Evolutionary conservation across 768 basidiomycete species (phyloP).

Genomic region (Gloeopeniophorella convolvens): DNA sequence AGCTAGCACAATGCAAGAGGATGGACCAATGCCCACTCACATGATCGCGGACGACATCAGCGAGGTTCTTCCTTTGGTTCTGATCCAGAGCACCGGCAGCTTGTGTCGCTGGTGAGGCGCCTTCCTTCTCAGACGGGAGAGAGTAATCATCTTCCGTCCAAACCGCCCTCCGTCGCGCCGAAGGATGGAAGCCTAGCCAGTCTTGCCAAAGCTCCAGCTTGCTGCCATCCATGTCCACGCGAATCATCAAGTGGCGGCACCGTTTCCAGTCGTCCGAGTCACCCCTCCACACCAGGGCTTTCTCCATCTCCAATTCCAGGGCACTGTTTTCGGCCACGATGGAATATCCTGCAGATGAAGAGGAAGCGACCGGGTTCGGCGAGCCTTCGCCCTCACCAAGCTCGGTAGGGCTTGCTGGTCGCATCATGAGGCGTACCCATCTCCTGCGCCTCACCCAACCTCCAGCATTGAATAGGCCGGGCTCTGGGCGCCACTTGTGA

Average conservation of each 20-base stretch:
- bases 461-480: slow-evolving; percentile 54
- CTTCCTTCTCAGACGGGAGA: slow-evolving; percentile 18
- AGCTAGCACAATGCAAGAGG: not conserved
- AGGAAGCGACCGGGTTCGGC: not conserved
- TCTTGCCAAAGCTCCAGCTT: slow-evolving; percentile 70
- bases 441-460: slow-evolving; percentile 72
- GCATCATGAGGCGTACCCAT: slow-evolving; percentile 85
- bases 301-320: slow-evolving; percentile 9
- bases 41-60: slow-evolving; percentile 48
- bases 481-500: slow-evolving; percentile 57
- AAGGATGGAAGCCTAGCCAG: slow-evolving; percentile 50
- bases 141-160: slow-evolving; percentile 40
- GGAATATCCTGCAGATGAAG: not conserved
- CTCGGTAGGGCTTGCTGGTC: slow-evolving; percentile 37
- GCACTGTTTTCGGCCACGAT: not conserved
- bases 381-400: not conserved
- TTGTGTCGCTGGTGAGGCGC: not conserved
- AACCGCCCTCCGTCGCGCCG: slow-evolving; percentile 33
- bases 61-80: slow-evolving; percentile 33
- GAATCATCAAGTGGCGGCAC: slow-evolving; percentile 46
- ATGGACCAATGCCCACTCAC: slow-evolving; percentile 37
- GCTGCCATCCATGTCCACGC: slow-evolving; percentile 56
- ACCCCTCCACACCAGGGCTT: slow-evolving; percentile 44
- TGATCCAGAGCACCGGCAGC: not conserved
- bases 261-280: slow-evolving; percentile 55